A percentile compares a stretch with the other conserved stretches of the same genome.
Conservation (phyloP, 192 early-diverging fungal species). For the Haplosporangium gracile region DNA sequence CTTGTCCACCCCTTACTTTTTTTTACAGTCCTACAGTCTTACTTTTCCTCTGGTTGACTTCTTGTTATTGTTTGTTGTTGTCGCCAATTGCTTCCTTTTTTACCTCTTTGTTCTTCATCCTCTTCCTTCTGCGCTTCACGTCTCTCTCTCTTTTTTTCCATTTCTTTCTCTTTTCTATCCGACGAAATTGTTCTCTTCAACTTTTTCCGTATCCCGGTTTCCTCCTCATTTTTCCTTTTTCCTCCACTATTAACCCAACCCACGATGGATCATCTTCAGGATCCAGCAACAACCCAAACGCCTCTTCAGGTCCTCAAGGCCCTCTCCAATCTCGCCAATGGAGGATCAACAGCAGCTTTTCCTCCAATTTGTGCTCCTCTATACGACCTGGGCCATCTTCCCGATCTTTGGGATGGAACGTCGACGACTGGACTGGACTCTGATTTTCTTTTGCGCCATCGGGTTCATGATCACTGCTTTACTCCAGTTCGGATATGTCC, state of each 20-base stretch:
- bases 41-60: too few relatives aligned
- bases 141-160: background rate
- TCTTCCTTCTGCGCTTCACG: background rate
- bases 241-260: background rate
- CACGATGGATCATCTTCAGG: background rate
- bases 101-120: background rate
- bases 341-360: background rate
- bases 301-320: background rate
- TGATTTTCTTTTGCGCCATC: background rate
- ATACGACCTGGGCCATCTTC: conserved; percentile 4
- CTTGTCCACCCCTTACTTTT: too few relatives aligned
- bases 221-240: background rate
- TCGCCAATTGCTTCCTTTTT: background rate
- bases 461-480: background rate
- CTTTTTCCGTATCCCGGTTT: background rate
- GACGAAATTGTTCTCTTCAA: background rate
- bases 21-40: too few relatives aligned
- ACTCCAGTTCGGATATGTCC: conserved; percentile 1
- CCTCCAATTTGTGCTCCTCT: background rate
- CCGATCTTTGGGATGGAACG: conserved; percentile 9
- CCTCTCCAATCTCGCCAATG: background rate
- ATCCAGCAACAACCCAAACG: background rate
- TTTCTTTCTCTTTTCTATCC: background rate
- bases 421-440: conserved; percentile 8
- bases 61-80: too few relatives aligned